Percentiles rank a stretch among this genome's conserved stretches.
phyloP scores from a whole-genome alignment of 345 rosid genomes.

The Kandelia obovata region DNA sequence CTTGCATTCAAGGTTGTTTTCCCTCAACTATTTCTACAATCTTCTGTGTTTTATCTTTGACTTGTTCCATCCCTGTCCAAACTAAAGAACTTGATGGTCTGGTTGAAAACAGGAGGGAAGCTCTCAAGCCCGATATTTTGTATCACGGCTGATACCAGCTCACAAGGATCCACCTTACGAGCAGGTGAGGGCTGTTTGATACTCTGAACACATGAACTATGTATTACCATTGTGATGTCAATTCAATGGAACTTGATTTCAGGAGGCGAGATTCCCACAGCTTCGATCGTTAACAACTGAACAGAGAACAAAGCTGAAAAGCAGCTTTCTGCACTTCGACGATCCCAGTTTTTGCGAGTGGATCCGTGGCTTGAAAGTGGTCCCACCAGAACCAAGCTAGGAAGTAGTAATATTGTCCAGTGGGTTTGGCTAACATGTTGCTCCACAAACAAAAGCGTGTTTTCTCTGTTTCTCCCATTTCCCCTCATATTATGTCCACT shows the following conservation, averaged over 20 bases:
- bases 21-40: background rate
- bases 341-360: constrained; percentile 95
- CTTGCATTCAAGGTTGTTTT: constrained; percentile 82
- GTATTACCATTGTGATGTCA: background rate
- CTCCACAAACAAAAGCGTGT: background rate
- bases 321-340: constrained; percentile 82
- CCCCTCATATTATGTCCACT: background rate
- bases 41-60: background rate
- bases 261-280: constrained; percentile 98
- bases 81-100: constrained; percentile 10
- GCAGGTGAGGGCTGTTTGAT: constrained; percentile 46
- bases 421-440: background rate
- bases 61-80: background rate
- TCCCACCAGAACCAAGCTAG: constrained; percentile 36
- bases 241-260: constrained; percentile 19
- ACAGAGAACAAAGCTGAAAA: constrained; percentile 66
- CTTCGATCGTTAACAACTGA: constrained; percentile 61
- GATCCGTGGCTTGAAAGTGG: constrained; percentile 73
- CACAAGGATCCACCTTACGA: constrained; percentile 99
- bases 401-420: background rate
- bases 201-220: background rate
- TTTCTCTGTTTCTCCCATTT: background rate
- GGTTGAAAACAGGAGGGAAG: constrained; percentile 70
- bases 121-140: constrained; percentile 94
- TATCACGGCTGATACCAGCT: constrained; percentile 87